Evolutionary conservation across 1,284 basidiomycete genomes (phyloP).

Genomic region (Coniophora puteana): DNA sequence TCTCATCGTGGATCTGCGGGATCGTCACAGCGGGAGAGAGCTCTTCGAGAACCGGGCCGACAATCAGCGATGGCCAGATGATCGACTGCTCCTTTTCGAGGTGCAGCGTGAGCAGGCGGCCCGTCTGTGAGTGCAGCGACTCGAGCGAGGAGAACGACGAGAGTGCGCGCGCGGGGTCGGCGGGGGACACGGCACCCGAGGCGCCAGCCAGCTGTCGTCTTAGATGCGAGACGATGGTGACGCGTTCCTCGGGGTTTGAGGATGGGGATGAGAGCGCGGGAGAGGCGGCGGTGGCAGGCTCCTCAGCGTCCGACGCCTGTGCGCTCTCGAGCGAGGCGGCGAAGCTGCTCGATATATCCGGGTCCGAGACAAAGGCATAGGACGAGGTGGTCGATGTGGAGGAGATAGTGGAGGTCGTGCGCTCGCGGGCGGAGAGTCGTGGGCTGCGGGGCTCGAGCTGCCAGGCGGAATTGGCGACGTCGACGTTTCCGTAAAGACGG

Average conservation of each 20-base stretch:
- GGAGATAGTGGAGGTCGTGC: slow-evolving; percentile 70
- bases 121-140: slow-evolving; percentile 56
- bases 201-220: slow-evolving; percentile 20
- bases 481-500: slow-evolving; percentile 62
- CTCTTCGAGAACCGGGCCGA: slow-evolving; percentile 64
- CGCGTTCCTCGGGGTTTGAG: slow-evolving; percentile 50
- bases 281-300: slow-evolving; percentile 41
- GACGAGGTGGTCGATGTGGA: slow-evolving; percentile 74
- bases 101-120: slow-evolving; percentile 67
- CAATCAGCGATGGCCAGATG: slow-evolving; percentile 76
- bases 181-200: slow-evolving; percentile 57
- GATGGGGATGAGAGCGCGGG: slow-evolving; percentile 59
- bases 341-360: slow-evolving; percentile 76
- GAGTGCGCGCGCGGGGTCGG: slow-evolving; percentile 46
- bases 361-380: slow-evolving; percentile 73
- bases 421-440: slow-evolving; percentile 52
- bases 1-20: slow-evolving; percentile 48
- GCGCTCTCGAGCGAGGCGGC: slow-evolving; percentile 73
- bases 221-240: slow-evolving; percentile 31
- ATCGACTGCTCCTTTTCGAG: slow-evolving; percentile 73
- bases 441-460: slow-evolving; percentile 66
- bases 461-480: slow-evolving; percentile 63
- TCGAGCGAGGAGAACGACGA: slow-evolving; percentile 74
- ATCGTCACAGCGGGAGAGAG: slow-evolving; percentile 49
- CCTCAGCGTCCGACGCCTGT: slow-evolving; percentile 66